Conservation (phyloP, 2,329 filamentous ascomycete genomes). For the Emydomyces testavorans region DNA sequence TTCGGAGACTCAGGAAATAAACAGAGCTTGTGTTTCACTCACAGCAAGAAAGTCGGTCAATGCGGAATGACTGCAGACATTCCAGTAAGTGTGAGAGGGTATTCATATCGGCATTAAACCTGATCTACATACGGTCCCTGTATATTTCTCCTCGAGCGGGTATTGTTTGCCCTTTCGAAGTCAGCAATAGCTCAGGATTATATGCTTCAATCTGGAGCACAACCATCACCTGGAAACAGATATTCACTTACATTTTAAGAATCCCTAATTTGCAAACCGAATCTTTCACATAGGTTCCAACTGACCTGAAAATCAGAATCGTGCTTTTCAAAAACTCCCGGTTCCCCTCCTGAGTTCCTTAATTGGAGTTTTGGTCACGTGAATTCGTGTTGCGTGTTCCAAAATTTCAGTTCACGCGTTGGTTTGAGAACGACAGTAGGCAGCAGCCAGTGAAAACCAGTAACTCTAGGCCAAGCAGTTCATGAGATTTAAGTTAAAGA, state of each 20-base stretch:
- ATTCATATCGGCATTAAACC: neutral
- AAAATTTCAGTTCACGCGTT: constrained; percentile 15
- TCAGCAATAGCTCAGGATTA: no score
- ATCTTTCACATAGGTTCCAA: neutral
- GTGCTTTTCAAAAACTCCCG: neutral
- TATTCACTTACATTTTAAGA: no score
- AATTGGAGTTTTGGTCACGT: constrained; percentile 16
- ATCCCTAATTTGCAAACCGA: neutral
- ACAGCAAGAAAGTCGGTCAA: constrained; percentile 57
- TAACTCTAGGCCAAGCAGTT: neutral
- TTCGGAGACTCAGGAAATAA: no score
- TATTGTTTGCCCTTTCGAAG: constrained; percentile 10
- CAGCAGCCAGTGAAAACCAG: neutral
- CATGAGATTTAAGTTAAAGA: neutral
- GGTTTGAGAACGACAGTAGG: constrained; percentile 12
- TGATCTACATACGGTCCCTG: constrained; percentile 33
- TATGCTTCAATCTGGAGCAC: no score
- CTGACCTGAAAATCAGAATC: neutral
- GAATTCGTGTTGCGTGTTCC: constrained; percentile 17
- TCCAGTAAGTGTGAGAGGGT: constrained; percentile 1
- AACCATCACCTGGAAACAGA: no score
- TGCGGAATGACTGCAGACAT: constrained; percentile 45
- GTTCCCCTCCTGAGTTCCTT: neutral
- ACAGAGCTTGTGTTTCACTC: no score
- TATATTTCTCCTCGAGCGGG: constrained; percentile 10